Evolutionary conservation across 2,329 filamentous ascomycete genomes (phyloP).

Genomic region (Chaetomiaceae sp.): DNA sequence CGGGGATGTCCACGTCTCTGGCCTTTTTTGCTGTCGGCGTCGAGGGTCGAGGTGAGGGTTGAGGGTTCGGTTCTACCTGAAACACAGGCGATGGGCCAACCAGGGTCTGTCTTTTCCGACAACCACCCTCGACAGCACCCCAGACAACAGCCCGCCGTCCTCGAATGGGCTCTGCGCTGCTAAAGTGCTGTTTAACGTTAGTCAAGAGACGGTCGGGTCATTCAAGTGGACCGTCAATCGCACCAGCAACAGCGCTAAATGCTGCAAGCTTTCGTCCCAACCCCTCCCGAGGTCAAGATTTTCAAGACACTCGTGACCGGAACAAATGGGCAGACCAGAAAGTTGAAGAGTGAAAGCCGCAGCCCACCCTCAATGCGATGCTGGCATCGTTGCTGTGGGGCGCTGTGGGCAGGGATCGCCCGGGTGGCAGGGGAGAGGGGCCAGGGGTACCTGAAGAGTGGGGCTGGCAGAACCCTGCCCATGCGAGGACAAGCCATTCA

Average conservation of each 20-base stretch:
- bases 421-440: conserved; percentile 11
- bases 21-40: background rate
- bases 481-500: conserved; percentile 16
- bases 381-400: conserved; percentile 4
- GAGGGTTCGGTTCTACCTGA: conserved; percentile 22
- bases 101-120: conserved; percentile 13
- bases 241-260: background rate
- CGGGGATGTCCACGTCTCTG: background rate
- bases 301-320: background rate
- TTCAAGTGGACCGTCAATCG: background rate
- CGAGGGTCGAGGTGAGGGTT: background rate
- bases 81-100: conserved; percentile 23
- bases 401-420: conserved; percentile 11
- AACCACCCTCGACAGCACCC: conserved; percentile 11
- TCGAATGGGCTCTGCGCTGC: too few species aligned
- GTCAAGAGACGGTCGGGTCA: background rate
- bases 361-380: too few species aligned
- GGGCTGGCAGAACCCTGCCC: conserved; percentile 9
- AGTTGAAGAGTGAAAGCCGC: background rate
- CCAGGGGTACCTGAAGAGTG: too few species aligned
- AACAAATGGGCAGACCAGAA: background rate
- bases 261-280: background rate
- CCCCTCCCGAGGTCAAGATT: background rate
- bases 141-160: conserved; percentile 5
- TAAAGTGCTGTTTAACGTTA: too few species aligned